A percentile compares a stretch with the other conserved stretches of the same genome.
phyloP scores from a whole-genome alignment of 805 yeast genomes.

The Kazachstania africana region DNA sequence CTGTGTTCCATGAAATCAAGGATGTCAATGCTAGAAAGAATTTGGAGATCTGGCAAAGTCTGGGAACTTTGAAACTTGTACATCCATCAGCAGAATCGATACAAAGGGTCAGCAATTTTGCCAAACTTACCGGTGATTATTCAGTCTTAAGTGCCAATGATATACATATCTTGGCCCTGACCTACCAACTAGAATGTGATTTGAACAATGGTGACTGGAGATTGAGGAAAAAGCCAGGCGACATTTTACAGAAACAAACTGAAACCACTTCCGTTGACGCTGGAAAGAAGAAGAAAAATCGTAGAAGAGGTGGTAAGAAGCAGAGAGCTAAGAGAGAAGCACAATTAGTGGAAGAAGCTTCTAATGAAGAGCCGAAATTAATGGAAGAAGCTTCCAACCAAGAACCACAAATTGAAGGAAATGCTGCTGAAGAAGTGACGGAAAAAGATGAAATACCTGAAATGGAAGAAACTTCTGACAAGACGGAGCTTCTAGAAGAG shows the following conservation, averaged over 20 bases:
- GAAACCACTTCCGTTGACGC: constrained; percentile 14
- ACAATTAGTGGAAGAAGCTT: constrained; percentile 17
- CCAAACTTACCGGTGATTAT: constrained; percentile 84
- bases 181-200: constrained; percentile 78
- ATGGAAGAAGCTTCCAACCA: constrained; percentile 1
- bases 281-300: constrained; percentile 30
- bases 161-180: constrained; percentile 81
- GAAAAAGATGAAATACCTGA: constrained; percentile 1
- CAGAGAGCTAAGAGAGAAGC: constrained; percentile 48
- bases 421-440: neutral
- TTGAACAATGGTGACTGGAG: constrained; percentile 56
- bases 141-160: constrained; percentile 83
- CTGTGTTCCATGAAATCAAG: constrained; percentile 74
- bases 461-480: constrained; percentile 2
- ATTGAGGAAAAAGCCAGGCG: constrained; percentile 65
- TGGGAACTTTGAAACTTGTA: constrained; percentile 49
- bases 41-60: constrained; percentile 58
- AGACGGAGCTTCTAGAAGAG: constrained; percentile 15
- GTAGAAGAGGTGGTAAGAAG: constrained; percentile 56
- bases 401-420: neutral
- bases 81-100: constrained; percentile 66
- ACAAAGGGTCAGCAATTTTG: constrained; percentile 58
- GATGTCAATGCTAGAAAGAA: constrained; percentile 79
- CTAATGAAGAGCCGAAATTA: constrained; percentile 4
- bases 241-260: constrained; percentile 22